phyloP scores from a whole-genome alignment of 1,284 basidiomycete genomes.

The Ceratobasidium sp. region DNA sequence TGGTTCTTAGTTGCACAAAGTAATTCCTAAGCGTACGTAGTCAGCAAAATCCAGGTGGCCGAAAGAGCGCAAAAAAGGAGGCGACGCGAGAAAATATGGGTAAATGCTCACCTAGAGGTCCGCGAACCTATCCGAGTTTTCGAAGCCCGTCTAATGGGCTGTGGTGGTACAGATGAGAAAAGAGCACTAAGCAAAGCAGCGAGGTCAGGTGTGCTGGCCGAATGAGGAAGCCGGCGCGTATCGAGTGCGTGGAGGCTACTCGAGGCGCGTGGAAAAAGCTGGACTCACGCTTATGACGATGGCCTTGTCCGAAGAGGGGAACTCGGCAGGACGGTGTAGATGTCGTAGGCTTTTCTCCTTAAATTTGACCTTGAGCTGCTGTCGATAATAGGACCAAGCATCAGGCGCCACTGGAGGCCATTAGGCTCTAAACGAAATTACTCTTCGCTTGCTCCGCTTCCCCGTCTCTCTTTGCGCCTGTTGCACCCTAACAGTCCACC shows the following conservation, averaged over 20 bases:
- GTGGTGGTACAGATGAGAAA: slow-evolving; percentile 38
- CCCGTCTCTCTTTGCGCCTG: slow-evolving; percentile 21
- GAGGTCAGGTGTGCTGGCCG: slow-evolving; percentile 18
- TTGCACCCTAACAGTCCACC: slow-evolving; percentile 10
- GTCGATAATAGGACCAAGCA: slow-evolving; percentile 36
- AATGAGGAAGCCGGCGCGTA: not conserved
- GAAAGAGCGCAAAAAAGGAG: not conserved
- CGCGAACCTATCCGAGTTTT: slow-evolving; percentile 12
- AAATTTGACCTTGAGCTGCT: slow-evolving; percentile 13
- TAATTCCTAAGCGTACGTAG: slow-evolving; percentile 18
- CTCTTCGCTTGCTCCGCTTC: slow-evolving; percentile 36
- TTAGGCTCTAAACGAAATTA: slow-evolving; percentile 19
- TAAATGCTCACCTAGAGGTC: slow-evolving; percentile 25
- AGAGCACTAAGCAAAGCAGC: not conserved
- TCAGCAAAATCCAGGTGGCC: not conserved
- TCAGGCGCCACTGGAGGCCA: slow-evolving; percentile 30
- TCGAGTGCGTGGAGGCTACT: not conserved
- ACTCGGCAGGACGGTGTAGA: slow-evolving; percentile 9
- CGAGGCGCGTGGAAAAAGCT: not conserved
- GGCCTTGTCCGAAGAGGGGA: slow-evolving; percentile 15
- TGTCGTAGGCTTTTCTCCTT: slow-evolving; percentile 11
- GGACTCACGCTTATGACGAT: slow-evolving; percentile 1
- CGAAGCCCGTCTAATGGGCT: slow-evolving; percentile 6
- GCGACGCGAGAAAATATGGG: not conserved
- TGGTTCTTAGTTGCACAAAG: slow-evolving; percentile 16